These are phyloP conservation scores for Aspergillus sp. DNA, from an alignment of 2,329 filamentous ascomycete species.

Conservation along the genomic window DNA sequence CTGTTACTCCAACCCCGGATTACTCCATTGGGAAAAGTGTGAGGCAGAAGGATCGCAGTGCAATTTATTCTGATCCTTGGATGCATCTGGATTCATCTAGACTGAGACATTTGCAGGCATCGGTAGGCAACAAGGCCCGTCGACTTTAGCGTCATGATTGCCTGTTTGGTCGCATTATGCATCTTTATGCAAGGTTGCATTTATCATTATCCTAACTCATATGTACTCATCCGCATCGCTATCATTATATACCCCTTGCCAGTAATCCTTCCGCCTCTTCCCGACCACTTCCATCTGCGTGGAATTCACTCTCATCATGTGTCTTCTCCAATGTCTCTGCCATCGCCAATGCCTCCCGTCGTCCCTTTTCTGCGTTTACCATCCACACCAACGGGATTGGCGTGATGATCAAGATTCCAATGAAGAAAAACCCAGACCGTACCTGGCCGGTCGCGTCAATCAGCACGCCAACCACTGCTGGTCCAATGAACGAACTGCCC, in stretches of 20 bases:
- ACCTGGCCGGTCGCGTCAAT: constrained; percentile 74
- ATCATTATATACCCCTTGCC: constrained; percentile 5
- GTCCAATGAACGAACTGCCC: constrained; percentile 82
- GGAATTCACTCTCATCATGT: constrained; percentile 8
- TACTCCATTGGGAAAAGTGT: too few species aligned
- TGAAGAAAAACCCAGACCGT: constrained; percentile 80
- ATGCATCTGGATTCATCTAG: too few species aligned
- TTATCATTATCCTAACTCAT: not conserved
- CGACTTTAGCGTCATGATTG: too few species aligned
- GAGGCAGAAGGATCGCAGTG: too few species aligned
- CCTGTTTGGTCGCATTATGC: too few species aligned
- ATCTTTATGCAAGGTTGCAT: too few species aligned
- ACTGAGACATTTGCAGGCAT: too few species aligned
- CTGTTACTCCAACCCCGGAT: too few species aligned
- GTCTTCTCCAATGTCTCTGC: constrained; percentile 18
- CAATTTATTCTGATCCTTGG: too few species aligned
- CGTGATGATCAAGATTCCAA: constrained; percentile 72
- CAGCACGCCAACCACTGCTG: constrained; percentile 81
- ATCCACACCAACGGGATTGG: constrained; percentile 77
- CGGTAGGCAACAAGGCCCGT: too few species aligned
- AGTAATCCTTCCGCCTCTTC: constrained; percentile 28
- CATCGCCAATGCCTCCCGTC: constrained; percentile 27
- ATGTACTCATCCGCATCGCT: not conserved
- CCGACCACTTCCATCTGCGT: constrained; percentile 5
- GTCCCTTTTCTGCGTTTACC: constrained; percentile 47